These are phyloP conservation scores for Cryptococcus sp. DNA, from an alignment of 1,284 basidiomycete species.

Conservation along the genomic window DNA sequence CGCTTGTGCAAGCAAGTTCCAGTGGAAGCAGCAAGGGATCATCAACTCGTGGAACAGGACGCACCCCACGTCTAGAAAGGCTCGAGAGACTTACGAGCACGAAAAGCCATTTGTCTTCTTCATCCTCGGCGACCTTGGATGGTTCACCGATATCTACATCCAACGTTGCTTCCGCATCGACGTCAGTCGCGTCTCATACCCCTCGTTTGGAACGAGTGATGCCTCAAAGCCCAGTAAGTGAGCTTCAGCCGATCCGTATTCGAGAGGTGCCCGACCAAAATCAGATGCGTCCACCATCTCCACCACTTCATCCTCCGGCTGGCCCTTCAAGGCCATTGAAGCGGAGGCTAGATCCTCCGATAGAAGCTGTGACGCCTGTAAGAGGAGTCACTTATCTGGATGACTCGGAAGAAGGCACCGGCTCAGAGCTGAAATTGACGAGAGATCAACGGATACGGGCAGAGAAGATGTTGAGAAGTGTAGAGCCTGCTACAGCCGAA, in stretches of 20 bases:
- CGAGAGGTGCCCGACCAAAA: neutral
- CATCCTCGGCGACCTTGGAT: no score
- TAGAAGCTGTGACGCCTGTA: slow-evolving; percentile 4
- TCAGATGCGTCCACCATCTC: no score
- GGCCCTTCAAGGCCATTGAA: neutral
- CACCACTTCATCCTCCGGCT: neutral
- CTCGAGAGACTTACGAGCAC: no score
- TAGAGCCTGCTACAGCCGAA: slow-evolving; percentile 23
- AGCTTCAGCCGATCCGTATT: neutral
- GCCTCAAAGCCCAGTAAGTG: neutral
- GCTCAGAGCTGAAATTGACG: slow-evolving; percentile 13
- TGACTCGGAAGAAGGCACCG: slow-evolving; percentile 22
- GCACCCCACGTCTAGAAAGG: no score
- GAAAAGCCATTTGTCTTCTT: no score
- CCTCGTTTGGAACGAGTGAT: neutral
- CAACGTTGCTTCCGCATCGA: neutral
- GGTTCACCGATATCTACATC: no score
- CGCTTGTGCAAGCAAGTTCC: no score
- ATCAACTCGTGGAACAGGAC: no score
- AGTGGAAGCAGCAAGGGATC: no score
- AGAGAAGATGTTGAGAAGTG: slow-evolving; percentile 31
- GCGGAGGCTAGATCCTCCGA: slow-evolving; percentile 5
- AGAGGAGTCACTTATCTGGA: slow-evolving; percentile 16
- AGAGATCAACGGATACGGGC: slow-evolving; percentile 30
- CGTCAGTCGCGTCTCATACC: neutral